Evolutionary conservation across 225 moss, liverwort and hornwort genomes (phyloP).

Genomic region (Bryum argenteum): DNA sequence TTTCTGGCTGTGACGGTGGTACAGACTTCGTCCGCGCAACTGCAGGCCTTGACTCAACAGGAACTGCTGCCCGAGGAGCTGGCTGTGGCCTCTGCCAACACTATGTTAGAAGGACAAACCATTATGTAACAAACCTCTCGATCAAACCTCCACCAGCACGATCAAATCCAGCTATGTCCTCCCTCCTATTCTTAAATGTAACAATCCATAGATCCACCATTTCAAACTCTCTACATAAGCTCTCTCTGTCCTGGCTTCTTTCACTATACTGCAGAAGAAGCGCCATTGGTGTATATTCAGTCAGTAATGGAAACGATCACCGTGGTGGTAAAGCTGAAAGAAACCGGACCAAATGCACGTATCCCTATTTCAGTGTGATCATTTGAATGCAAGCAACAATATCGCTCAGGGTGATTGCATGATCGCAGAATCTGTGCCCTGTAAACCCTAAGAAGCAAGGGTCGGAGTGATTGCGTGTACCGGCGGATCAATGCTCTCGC

Average conservation of each 20-base stretch:
- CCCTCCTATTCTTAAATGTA: too few relatives aligned
- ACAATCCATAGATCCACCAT: too few relatives aligned
- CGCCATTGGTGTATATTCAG: too few relatives aligned
- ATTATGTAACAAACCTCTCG: too few relatives aligned
- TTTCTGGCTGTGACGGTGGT: slow-evolving; percentile 37
- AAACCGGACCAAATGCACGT: neutral
- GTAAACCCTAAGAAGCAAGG: neutral
- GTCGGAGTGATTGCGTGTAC: slow-evolving; percentile 31
- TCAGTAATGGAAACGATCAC: too few relatives aligned
- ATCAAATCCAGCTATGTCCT: too few relatives aligned
- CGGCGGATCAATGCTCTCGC: slow-evolving; percentile 49
- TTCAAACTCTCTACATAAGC: too few relatives aligned
- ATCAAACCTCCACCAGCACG: too few relatives aligned
- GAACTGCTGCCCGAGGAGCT: neutral
- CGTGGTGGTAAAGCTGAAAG: neutral
- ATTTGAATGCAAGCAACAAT: neutral
- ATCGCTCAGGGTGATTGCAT: neutral
- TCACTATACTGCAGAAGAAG: too few relatives aligned
- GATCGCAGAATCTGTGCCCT: neutral
- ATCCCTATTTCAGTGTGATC: too few relatives aligned
- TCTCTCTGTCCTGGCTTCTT: too few relatives aligned
- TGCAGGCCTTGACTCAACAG: slow-evolving; percentile 33
- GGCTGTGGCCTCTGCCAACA: slow-evolving; percentile 45
- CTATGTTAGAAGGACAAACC: neutral
- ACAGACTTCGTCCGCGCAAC: slow-evolving; percentile 37